Base-by-base conservation (phyloP, 2,329 filamentous ascomycete species). In the Cryphonectria parasitica region DNA sequence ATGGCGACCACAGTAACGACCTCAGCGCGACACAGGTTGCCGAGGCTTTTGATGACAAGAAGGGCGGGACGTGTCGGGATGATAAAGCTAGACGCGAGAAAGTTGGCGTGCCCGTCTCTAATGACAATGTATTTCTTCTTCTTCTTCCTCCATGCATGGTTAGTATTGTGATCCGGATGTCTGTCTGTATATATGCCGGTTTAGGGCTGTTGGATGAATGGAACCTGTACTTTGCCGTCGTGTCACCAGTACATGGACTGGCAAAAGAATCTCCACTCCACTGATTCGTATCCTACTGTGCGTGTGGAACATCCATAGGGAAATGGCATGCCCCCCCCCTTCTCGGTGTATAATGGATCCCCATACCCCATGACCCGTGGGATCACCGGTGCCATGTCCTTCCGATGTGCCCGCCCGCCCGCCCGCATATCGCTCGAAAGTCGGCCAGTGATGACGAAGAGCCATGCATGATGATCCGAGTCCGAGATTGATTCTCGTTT, bases 21-120 rank as follows among this genome's bases (percentile, higher is more conserved):
- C 54, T 49, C 52, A 71, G 69, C 49, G 67, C 64, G 10, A 60
- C 64, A 22, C 71, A 69, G 11, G 49, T 72, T 36, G 63, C 34
- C 5, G 71, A 72, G 58, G 69, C 34, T 2, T 64, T 72, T 17
- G 63, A 64, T 49, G 63, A 64, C 25, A 66, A 68, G 49, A 66
- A 70, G 54, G 63, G 39, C 13, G 64, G 36, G 52, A 58, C 11
- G 17, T 61, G 22, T 28, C n/a, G 3, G 43, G 4, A 4, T 28
- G 3, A 34, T 15, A 43, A 22, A 49, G 45, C 22, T 10, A 34
- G 31, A 25, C 2, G 31, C 13, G 28, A 31, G 43, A 7, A 7
- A 7, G 19, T 49, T n/a, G 17, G 19, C 25, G 58, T 39, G 22
- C 22, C 19, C 8, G 22, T 11, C 25, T n/a, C 25, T 15, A 39